A percentile compares a stretch with the other conserved stretches of the same genome.
These are phyloP conservation scores for Colletotrichum magnum DNA, from an alignment of 2,329 filamentous ascomycete species.

Conservation along the genomic window DNA sequence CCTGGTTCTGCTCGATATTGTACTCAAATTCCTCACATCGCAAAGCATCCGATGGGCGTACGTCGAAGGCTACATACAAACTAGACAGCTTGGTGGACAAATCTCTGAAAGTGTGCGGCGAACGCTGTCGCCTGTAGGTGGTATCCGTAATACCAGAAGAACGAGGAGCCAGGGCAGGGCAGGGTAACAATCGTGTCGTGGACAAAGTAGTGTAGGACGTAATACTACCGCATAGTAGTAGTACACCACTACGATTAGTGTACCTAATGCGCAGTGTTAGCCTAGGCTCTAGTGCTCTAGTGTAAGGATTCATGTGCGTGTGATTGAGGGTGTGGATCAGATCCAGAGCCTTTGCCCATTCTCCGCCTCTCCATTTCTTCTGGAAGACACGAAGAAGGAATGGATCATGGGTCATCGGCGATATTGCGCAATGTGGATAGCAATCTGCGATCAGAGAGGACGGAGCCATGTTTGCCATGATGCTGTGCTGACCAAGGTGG, in stretches of 20 bases:
- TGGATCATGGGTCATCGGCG: slow-evolving; percentile 34
- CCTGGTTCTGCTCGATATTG: background rate
- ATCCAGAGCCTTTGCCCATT: slow-evolving; percentile 16
- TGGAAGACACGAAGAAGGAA: slow-evolving; percentile 37
- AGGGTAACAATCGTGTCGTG: background rate
- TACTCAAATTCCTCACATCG: background rate
- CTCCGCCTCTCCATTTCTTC: slow-evolving; percentile 36
- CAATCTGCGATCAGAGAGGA: slow-evolving; percentile 30
- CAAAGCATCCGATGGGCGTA: background rate
- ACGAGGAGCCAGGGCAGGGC: background rate
- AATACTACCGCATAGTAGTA: too few species aligned
- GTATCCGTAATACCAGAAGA: background rate
- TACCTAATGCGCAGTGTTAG: too few species aligned
- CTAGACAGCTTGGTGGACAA: background rate
- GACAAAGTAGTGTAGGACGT: too few species aligned
- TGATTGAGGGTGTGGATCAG: slow-evolving; percentile 7
- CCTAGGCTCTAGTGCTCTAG: too few species aligned
- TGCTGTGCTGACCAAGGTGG: slow-evolving; percentile 30
- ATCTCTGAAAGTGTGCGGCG: background rate
- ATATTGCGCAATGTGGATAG: slow-evolving; percentile 35
- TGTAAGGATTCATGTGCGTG: too few species aligned
- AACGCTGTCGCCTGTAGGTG: background rate
- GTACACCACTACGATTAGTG: too few species aligned
- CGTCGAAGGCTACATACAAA: background rate
- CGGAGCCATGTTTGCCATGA: slow-evolving; percentile 36